These are phyloP conservation scores for Trametes hirsuta DNA, from an alignment of 1,284 basidiomycete species.

Conservation along the genomic window DNA sequence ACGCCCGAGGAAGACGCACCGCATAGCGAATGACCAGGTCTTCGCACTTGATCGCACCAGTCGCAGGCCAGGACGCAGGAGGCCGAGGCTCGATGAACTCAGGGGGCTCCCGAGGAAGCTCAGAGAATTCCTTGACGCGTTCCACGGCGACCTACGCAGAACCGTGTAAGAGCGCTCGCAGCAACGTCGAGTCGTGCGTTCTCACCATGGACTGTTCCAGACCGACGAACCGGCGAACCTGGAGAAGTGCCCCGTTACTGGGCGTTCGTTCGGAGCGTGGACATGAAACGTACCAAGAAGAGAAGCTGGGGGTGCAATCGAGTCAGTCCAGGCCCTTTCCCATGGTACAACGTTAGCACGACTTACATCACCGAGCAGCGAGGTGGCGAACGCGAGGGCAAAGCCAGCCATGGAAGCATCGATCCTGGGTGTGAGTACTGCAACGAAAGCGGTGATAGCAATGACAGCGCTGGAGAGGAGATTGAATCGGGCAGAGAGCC, in stretches of 20 bases:
- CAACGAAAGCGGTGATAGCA: conserved; percentile 71
- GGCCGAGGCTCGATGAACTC: conserved; percentile 90
- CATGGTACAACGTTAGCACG: conserved; percentile 8
- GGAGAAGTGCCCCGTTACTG: conserved; percentile 13
- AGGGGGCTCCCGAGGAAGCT: conserved; percentile 74
- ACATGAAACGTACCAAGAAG: conserved; percentile 43
- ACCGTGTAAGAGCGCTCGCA: conserved; percentile 5
- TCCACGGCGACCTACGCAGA: conserved; percentile 79
- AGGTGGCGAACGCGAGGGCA: conserved; percentile 80
- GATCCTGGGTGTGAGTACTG: conserved; percentile 71
- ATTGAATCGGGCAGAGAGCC: conserved; percentile 84
- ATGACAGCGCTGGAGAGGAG: conserved; percentile 75
- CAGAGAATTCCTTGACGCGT: conserved; percentile 89
- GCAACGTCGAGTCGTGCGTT: not conserved
- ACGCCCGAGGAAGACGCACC: conserved; percentile 47
- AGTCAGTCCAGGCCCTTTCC: conserved; percentile 22
- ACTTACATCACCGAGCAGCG: conserved; percentile 74
- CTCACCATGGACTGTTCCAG: conserved; percentile 90
- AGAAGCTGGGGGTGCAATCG: conserved; percentile 46
- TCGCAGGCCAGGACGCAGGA: conserved; percentile 78
- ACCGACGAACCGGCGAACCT: conserved; percentile 75
- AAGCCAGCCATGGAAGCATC: conserved; percentile 84
- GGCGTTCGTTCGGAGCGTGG: not conserved
- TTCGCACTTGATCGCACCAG: conserved; percentile 78
- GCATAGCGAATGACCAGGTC: conserved; percentile 88